These are phyloP conservation scores for Rhizopus arrhizus DNA, from an alignment of 371 early-diverging fungal species.

Conservation along the genomic window DNA sequence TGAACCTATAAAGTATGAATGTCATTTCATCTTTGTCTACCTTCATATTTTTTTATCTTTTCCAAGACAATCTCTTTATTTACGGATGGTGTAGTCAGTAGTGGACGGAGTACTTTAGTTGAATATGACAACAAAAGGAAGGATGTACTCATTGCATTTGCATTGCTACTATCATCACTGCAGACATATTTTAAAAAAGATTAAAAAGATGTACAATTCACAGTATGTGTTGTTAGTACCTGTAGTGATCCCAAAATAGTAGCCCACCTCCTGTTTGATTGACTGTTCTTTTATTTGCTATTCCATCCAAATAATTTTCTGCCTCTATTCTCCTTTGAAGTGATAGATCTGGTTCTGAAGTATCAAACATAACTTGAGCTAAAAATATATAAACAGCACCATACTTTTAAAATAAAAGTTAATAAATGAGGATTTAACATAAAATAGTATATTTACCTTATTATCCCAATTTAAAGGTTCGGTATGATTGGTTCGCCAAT, in stretches of 20 bases:
- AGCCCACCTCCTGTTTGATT: conserved; percentile 46
- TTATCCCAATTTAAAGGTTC: conserved; percentile 37
- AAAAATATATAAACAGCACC: conserved; percentile 45
- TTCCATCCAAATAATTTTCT: conserved; percentile 37
- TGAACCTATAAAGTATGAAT: background rate
- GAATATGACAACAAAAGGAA: conserved; percentile 24
- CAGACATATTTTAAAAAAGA: background rate
- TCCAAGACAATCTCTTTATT: conserved; percentile 4
- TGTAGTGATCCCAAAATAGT: conserved; percentile 44
- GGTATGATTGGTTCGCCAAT: conserved; percentile 10
- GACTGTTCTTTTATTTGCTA: conserved; percentile 17
- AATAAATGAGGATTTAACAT: background rate
- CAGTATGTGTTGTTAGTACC: conserved; percentile 12
- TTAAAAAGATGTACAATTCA: background rate
- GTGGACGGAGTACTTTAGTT: conserved; percentile 14
- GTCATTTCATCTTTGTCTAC: background rate
- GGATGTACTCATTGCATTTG: conserved; percentile 25
- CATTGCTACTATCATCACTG: conserved; percentile 23
- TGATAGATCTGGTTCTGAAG: conserved; percentile 2
- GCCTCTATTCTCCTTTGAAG: conserved; percentile 24
- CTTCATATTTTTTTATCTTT: background rate
- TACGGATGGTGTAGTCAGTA: background rate
- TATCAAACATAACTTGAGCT: conserved; percentile 25
- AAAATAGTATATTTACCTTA: conserved; percentile 11
- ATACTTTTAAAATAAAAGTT: conserved; percentile 11